phyloP scores from a whole-genome alignment of 805 yeast genomes.

The Millerago galiae region DNA sequence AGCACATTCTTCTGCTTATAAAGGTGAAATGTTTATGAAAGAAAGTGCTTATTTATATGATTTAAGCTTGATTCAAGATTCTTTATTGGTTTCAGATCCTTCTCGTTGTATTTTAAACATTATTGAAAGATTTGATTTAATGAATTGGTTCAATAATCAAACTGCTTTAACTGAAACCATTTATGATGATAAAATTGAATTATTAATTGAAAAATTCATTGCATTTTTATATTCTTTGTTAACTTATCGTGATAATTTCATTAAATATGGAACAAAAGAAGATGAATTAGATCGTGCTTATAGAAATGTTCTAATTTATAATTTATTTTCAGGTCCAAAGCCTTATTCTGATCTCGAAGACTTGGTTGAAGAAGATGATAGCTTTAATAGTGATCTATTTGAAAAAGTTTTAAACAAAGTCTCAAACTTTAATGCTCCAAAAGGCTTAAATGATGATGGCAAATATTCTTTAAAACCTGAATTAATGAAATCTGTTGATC shows the following conservation, averaged over 20 bases:
- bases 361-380: constrained; percentile 27
- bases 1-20: constrained; percentile 44
- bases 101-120: constrained; percentile 48
- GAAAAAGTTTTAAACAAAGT: constrained; percentile 55
- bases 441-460: constrained; percentile 62
- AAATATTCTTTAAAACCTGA: constrained; percentile 50
- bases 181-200: constrained; percentile 40
- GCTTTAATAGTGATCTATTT: constrained; percentile 42
- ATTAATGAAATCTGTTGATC: constrained; percentile 46
- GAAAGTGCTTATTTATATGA: constrained; percentile 64
- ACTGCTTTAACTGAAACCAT: constrained; percentile 35
- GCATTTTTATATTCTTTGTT: constrained; percentile 62
- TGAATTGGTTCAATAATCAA: constrained; percentile 40
- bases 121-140: constrained; percentile 56
- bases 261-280: constrained; percentile 30
- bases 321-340: constrained; percentile 44
- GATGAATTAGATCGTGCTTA: constrained; percentile 26
- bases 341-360: constrained; percentile 46
- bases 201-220: constrained; percentile 74
- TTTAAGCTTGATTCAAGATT: constrained; percentile 59
- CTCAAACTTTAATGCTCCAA: constrained; percentile 57
- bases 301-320: constrained; percentile 40
- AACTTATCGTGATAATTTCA: constrained; percentile 61
- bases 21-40: constrained; percentile 35
- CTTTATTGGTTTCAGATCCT: constrained; percentile 44